Evolutionary conservation across 139 green algal genomes (phyloP), one percentile per base, ranked within the genome.

Genomic region (Prasinococcaceae sp.): DNA sequence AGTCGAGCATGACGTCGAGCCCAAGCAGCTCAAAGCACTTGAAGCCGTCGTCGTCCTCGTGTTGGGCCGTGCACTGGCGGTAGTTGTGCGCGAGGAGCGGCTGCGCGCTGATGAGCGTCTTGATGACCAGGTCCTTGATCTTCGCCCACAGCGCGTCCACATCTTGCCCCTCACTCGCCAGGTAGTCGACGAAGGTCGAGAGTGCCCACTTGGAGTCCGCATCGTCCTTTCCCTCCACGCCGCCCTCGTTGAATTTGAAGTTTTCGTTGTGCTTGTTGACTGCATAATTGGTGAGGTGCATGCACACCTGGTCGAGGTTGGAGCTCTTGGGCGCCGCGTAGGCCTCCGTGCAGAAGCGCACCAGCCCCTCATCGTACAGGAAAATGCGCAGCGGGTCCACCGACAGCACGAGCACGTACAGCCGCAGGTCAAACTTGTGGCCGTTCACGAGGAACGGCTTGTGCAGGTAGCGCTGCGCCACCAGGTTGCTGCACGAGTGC

Each of bases 211-310:
- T 17, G 17, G 36, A n/a, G 36, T n/a, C 36, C 36, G 17, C 36
- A n/a, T 42, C 68, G 0, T 60, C 67, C 4, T 22, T 46, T 10
- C 29, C 43, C 8, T n/a, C 20, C n/a, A 51, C 41, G 12, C 6
- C 54, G 23, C 50, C 24, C 45, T 56, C 30, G 55, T 64, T 67
- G 50, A 68, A 65, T 0, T 63, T 30, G 36, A 69, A 76, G 19
- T 55, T 60, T 4, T 58, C 39, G 38, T 73, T 78, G 45, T 60
- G 45, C 53, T 73, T 78, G 57, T 80, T 80, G 16, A 70, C 33
- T 0, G 72, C 58, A 16, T 69, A 77, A 66, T 90, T 90, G 30
- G 81, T 87, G 14, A 90, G 72, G 69, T 90, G 81, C 56, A 83
- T 71, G 46, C 20, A 56, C 25, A 19, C 9, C 26, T 53, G 20